Base-by-base conservation (phyloP, 2,329 filamentous ascomycete genomes). In the Byssochlamys sp. region DNA sequence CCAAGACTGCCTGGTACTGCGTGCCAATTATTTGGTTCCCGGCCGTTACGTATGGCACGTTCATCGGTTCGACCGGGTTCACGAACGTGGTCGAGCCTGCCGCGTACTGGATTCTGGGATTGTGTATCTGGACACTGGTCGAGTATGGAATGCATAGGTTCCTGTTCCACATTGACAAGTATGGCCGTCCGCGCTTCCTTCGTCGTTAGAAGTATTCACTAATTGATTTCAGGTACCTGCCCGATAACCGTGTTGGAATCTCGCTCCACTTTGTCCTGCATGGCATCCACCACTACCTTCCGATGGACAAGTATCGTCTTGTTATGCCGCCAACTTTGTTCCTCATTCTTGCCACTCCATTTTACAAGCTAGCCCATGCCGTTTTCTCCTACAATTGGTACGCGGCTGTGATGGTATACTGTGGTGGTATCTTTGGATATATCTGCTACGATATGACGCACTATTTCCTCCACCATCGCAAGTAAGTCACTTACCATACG, bases 321-420 rank as follows among this genome's bases (percentile, higher is more conserved):
- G 94, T 99, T 63, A 97, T 99, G 94, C 94, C 94, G 1, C 94
- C 94, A 0, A 84, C 90, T 0, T 80, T 99, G 2, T 97, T 99
- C 70, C 61, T 92, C 26, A 81, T 83, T 11, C 85, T 99, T 24
- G 92, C 92, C 4, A 81, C 83, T 0, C 94, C 94, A 0, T 97
- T 97, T 78, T 99, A 90, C 87, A 89, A 90, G 73, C 79, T 99
- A 54, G 90, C 94, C 0, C 92, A 96, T 65, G 65, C 80, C 1
- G 69, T 97, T 56, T 90, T 99, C 73, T 88, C 78, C 71, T 91
- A 86, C 76, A 84, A 92, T 74, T 97, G 91, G 91, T 82, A 89
- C 73, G 83, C 87, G 9, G 94, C 85, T 4, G 83, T 86, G 0
- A 84, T 86, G 25, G 87, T 90, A 3, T 99, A 82, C 78, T 92